phyloP scores from a whole-genome alignment of 495 filamentous ascomycete genomes.

The Penicillium ochrochloron region DNA sequence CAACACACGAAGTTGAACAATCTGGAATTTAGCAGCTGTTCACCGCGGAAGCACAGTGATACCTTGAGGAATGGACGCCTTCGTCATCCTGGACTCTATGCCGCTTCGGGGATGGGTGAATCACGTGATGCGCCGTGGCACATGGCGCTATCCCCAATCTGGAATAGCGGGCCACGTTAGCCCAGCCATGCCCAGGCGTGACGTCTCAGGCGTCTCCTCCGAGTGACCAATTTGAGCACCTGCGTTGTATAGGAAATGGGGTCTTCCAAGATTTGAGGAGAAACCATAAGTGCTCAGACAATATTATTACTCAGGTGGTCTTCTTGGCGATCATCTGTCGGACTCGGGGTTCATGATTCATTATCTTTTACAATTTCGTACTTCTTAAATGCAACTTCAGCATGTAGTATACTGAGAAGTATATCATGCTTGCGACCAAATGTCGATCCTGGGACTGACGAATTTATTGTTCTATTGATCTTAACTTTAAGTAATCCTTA shows the following conservation, averaged over 20 bases:
- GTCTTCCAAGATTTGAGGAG: background rate
- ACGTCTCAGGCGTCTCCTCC: conserved; percentile 10
- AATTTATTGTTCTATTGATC: background rate
- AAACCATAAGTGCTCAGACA: background rate
- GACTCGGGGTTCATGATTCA: background rate
- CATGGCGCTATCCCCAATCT: conserved; percentile 10
- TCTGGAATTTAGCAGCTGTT: background rate
- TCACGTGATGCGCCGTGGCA: conserved; percentile 20
- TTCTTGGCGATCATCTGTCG: background rate
- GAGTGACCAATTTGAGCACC: conserved; percentile 21
- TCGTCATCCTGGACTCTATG: conserved; percentile 25
- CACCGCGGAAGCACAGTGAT: conserved; percentile 16
- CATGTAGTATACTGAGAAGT: background rate
- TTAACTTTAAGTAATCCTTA: background rate
- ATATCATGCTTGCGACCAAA: background rate
- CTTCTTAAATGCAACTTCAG: background rate
- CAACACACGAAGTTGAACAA: conserved; percentile 1
- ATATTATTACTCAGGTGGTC: background rate
- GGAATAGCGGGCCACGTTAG: conserved; percentile 12
- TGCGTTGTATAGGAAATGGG: background rate
- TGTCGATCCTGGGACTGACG: background rate
- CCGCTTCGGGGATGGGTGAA: conserved; percentile 18
- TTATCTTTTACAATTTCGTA: background rate
- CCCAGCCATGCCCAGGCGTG: background rate
- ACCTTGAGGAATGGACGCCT: conserved; percentile 25